Percentiles rank a stretch among this genome's conserved stretches.
phyloP scores from a whole-genome alignment of 805 yeast genomes.

The Teunomyces pallodes region DNA sequence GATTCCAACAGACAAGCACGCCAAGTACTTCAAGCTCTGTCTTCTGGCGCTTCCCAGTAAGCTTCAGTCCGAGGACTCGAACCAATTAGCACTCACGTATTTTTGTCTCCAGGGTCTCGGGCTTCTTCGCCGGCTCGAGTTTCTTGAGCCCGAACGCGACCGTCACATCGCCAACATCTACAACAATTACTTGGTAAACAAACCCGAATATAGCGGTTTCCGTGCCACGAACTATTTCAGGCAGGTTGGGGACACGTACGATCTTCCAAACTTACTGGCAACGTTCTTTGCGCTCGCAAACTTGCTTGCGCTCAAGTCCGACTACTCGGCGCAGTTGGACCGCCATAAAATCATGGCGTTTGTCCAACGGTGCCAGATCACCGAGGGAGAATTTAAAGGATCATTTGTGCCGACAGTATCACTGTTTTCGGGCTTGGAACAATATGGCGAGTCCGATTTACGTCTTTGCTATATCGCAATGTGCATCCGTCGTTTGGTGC shows the following conservation, averaged over 20 bases:
- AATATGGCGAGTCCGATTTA: conserved; percentile 68
- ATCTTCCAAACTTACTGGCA: conserved; percentile 65
- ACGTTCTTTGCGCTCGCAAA: conserved; percentile 72
- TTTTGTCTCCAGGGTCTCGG: conserved; percentile 66
- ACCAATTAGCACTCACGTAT: conserved; percentile 65
- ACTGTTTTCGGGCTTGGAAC: conserved; percentile 1
- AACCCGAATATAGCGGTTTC: conserved; percentile 45
- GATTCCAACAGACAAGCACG: conserved; percentile 26
- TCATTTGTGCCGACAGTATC: conserved; percentile 34
- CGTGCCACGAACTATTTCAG: conserved; percentile 55
- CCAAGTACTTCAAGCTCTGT: conserved; percentile 49
- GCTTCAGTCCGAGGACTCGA: conserved; percentile 64
- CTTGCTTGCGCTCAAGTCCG: conserved; percentile 50
- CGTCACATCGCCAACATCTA: conserved; percentile 45
- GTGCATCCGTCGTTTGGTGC: conserved; percentile 54
- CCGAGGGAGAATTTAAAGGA: conserved; percentile 27
- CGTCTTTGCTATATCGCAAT: conserved; percentile 74
- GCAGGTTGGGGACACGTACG: conserved; percentile 34
- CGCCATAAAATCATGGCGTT: conserved; percentile 54
- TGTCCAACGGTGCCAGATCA: conserved; percentile 57
- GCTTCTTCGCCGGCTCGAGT: conserved; percentile 37
- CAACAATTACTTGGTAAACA: conserved; percentile 36
- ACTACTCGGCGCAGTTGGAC: conserved; percentile 28
- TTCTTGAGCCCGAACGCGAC: conserved; percentile 22
- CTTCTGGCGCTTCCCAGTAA: conserved; percentile 52